These are phyloP conservation scores for Stephanodiscus minutulus DNA, from an alignment of 108 stramenopile species.

Conservation along the genomic window DNA sequence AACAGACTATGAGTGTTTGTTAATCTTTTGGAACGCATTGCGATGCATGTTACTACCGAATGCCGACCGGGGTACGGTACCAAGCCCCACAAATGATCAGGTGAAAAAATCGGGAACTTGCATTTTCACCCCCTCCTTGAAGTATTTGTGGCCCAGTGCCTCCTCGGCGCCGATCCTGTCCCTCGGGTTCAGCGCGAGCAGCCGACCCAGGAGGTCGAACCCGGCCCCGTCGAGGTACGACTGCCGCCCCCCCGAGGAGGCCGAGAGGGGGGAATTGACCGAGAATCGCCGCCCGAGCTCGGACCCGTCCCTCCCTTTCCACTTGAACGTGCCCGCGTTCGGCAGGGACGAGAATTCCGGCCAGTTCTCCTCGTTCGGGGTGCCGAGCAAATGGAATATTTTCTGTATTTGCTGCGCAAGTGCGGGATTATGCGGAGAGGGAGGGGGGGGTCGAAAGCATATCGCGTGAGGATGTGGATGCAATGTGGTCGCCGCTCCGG, in stretches of 20 bases:
- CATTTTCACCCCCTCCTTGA: conserved; percentile 39
- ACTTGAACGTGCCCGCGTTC: conserved; percentile 74
- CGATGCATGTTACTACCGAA: too few species aligned
- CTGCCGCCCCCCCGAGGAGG: conserved; percentile 44
- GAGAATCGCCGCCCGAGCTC: conserved; percentile 68
- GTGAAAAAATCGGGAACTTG: conserved; percentile 34
- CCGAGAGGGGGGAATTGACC: conserved; percentile 63
- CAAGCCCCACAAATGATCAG: too few species aligned
- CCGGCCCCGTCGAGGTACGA: conserved; percentile 83
- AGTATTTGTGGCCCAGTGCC: conserved; percentile 68
- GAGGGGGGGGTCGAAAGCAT: background rate
- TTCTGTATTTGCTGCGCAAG: conserved; percentile 84
- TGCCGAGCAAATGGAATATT: conserved; percentile 89
- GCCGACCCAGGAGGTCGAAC: conserved; percentile 78
- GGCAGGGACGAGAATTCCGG: conserved; percentile 74
- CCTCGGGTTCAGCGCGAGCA: conserved; percentile 90
- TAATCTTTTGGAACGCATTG: too few species aligned
- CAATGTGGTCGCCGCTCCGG: too few species aligned
- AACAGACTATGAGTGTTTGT: background rate
- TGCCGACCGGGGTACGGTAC: too few species aligned
- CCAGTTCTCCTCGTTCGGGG: conserved; percentile 84
- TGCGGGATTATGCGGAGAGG: background rate
- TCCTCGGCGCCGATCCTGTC: conserved; percentile 88
- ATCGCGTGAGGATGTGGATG: background rate
- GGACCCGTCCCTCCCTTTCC: conserved; percentile 58